A percentile compares a stretch with the other conserved stretches of the same genome.
Conservation (phyloP, 495 filamentous ascomycete genomes). For the Bryoglossum gracile region DNA sequence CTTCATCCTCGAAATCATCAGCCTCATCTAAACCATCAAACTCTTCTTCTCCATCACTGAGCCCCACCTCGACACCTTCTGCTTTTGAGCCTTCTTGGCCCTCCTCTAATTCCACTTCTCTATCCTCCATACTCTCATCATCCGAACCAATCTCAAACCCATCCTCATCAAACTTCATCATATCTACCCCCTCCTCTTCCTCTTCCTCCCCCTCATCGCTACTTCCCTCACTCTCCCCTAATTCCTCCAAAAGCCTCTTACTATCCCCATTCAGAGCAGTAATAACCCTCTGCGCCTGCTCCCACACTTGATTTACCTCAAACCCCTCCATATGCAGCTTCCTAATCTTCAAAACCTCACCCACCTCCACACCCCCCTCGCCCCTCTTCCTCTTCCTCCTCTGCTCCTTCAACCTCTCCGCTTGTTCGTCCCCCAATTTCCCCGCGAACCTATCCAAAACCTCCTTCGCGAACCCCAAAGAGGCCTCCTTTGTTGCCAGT, state of each 20-base stretch:
- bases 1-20: constrained; percentile 31
- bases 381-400: constrained; percentile 60
- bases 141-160: constrained; percentile 40
- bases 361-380: constrained; percentile 24
- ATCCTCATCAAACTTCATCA: constrained; percentile 38
- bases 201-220: constrained; percentile 9
- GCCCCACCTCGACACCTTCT: constrained; percentile 31
- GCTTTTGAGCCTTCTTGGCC: constrained; percentile 20
- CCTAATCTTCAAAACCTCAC: constrained; percentile 56
- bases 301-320: constrained; percentile 83
- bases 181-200: constrained; percentile 24
- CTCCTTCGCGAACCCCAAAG: constrained; percentile 63
- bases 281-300: constrained; percentile 80
- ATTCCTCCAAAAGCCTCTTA: constrained; percentile 40
- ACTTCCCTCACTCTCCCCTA: constrained; percentile 26
- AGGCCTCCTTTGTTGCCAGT: constrained; percentile 50
- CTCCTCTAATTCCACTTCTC: constrained; percentile 9
- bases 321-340: constrained; percentile 84
- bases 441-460: constrained; percentile 69
- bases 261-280: constrained; percentile 45
- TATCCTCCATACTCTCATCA: constrained; percentile 25
- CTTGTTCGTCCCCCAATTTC: constrained; percentile 59
- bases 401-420: constrained; percentile 44
- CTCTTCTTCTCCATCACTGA: constrained; percentile 37
- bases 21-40: constrained; percentile 33